Conservation (phyloP, 768 basidiomycete genomes). For the Paxillus ammoniavirescens region DNA sequence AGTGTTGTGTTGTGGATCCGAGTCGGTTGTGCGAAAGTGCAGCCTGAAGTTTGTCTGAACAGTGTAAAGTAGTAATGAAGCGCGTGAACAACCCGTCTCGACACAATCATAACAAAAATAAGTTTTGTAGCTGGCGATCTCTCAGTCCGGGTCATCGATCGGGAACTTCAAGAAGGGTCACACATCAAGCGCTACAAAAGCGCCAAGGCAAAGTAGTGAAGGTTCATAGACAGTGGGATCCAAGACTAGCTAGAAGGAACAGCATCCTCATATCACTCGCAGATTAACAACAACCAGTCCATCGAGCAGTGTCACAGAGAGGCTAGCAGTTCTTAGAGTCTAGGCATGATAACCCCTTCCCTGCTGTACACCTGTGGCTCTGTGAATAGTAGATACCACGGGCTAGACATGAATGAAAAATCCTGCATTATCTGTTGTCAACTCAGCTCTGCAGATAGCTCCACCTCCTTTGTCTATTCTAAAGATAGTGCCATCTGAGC, state of each 20-base stretch:
- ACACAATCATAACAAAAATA: too few species aligned
- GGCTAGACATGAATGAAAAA: conserved; percentile 52
- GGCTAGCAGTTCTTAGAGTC: conserved; percentile 56
- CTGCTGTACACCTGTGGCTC: conserved; percentile 2
- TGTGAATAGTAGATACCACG: background rate
- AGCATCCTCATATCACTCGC: conserved; percentile 1
- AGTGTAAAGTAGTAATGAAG: background rate
- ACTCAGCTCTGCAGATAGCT: conserved; percentile 47
- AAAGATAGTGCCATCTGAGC: conserved; percentile 75
- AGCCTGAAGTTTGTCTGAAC: too few species aligned
- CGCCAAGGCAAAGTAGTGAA: conserved; percentile 69
- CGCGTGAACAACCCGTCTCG: background rate
- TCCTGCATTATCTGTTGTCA: conserved; percentile 32
- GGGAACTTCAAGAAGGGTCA: conserved; percentile 81
- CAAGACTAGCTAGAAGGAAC: background rate
- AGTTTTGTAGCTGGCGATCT: conserved; percentile 84
- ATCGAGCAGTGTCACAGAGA: conserved; percentile 71
- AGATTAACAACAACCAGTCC: conserved; percentile 72
- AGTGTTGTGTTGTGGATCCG: background rate
- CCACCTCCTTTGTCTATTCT: conserved; percentile 60
- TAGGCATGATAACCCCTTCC: conserved; percentile 27
- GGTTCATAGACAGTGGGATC: conserved; percentile 41
- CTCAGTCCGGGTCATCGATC: too few species aligned
- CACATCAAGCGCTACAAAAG: conserved; percentile 73
- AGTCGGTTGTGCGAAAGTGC: background rate